Base-by-base conservation (phyloP, 2,329 filamentous ascomycete species). In the Fusarium torulosum region DNA sequence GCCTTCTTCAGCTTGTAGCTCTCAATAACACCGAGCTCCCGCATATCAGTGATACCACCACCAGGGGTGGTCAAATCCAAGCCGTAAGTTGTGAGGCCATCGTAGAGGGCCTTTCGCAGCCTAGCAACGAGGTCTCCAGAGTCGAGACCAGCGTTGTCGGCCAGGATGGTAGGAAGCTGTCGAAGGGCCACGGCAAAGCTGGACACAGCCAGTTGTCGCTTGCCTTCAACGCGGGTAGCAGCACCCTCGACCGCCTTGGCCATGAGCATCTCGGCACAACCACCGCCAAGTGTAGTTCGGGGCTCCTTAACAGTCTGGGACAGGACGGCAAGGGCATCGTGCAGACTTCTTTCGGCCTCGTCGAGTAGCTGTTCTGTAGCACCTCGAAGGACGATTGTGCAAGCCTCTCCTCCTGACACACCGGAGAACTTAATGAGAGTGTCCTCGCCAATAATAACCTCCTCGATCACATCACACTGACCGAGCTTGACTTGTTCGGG, bases 241-340 rank as follows among this genome's bases (percentile, higher is more conserved):
- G 93, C 93, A 63, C 91, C 92, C 77, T 97, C 95, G 21, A 99
- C 96, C 9, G 96, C 96, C 85, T 97, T 97, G 69, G 95, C 93
- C 96, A 99, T 99, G 72, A 97, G 84, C 95, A 98, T 98, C 87
- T 99, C 96, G 6, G 95, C 94, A 76, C 94, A 98, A 27, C 96
- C 96, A 76, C 96, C 96, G 53, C 96, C 96, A 4, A 99, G 89
- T 0, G 96, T 98, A 41, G 94, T 96, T 78, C 93, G 90, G 52
- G 96, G 96, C 81, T 97, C 94, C 79, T 91, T 92, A 74, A 99
- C 92, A 3, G 96, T 99, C 81, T 99, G 96, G 11, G 95, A 98
- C 40, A 99, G 88, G 14, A 99, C 96, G 15, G 96, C 96, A 59
- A 99, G 86, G 46, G 96, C 96, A 79, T 99, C 96, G 80, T 99